Percentiles rank a stretch among this genome's conserved stretches.
Evolutionary conservation across 2,329 filamentous ascomycete species (phyloP).

Genomic region (Cordyceps farinosa): DNA sequence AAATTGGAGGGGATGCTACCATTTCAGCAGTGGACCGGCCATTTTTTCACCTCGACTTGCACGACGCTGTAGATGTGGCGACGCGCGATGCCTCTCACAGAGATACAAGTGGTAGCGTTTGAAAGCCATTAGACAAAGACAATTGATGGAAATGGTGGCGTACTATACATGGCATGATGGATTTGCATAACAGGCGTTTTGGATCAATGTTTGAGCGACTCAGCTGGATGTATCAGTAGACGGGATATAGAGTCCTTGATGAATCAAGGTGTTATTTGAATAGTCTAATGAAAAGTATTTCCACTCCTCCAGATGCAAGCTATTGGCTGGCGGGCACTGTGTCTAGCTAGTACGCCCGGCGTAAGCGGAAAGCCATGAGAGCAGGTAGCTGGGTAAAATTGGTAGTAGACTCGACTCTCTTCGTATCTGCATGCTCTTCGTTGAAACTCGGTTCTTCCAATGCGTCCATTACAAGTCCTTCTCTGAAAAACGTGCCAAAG

Average conservation of each 20-base stretch:
- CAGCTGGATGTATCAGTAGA: background rate
- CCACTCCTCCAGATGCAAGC: too few species aligned
- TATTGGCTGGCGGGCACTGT: background rate
- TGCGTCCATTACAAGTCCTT: slow-evolving; percentile 41
- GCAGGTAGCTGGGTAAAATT: slow-evolving; percentile 40
- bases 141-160: background rate
- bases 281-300: background rate
- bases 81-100: slow-evolving; percentile 27
- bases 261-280: background rate
- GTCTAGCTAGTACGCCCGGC: background rate
- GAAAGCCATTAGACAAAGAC: background rate
- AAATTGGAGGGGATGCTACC: slow-evolving; percentile 23
- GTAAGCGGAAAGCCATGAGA: slow-evolving; percentile 24
- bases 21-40: slow-evolving; percentile 42
- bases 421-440: slow-evolving; percentile 29
- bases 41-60: slow-evolving; percentile 46
- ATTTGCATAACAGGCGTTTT: slow-evolving; percentile 9
- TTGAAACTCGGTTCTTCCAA: slow-evolving; percentile 46
- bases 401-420: slow-evolving; percentile 31
- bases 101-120: slow-evolving; percentile 19
- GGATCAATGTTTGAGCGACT: background rate
- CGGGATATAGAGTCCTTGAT: background rate
- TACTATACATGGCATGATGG: background rate
- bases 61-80: slow-evolving; percentile 39
- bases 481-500: slow-evolving; percentile 40